These are phyloP conservation scores for Chenopodium formosanum DNA, from an alignment of 148 eudicot genomes.

Conservation along the genomic window DNA sequence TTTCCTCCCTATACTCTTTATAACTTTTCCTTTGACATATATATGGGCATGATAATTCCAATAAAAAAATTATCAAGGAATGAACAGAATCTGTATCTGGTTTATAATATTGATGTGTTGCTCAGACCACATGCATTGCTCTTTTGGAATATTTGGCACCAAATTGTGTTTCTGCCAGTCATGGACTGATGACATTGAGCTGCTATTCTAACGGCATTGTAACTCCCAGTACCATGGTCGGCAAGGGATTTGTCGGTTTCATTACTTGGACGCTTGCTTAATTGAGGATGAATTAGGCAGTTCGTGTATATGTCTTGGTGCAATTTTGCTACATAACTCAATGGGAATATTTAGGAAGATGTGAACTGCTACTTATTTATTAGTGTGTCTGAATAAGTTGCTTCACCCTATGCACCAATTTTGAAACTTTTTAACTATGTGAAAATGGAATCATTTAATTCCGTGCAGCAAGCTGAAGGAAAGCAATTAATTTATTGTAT, in stretches of 20 bases:
- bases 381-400: background rate
- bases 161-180: background rate
- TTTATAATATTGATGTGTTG: background rate
- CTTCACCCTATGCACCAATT: background rate
- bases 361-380: background rate
- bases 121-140: conserved; percentile 13
- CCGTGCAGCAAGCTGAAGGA: background rate
- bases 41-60: background rate
- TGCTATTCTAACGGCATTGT: background rate
- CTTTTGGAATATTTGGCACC: background rate
- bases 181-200: conserved; percentile 3
- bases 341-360: background rate
- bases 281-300: background rate
- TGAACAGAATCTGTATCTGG: background rate
- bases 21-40: no score
- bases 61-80: background rate
- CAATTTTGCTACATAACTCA: background rate
- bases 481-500: background rate
- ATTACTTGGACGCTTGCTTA: background rate
- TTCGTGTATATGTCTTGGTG: background rate
- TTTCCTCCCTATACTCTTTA: no score
- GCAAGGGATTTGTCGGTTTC: background rate
- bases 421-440: background rate
- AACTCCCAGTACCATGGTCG: background rate
- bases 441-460: background rate